Conservation (phyloP, 441 rosid genomes). For the Pelargonium cotyledonis region DNA sequence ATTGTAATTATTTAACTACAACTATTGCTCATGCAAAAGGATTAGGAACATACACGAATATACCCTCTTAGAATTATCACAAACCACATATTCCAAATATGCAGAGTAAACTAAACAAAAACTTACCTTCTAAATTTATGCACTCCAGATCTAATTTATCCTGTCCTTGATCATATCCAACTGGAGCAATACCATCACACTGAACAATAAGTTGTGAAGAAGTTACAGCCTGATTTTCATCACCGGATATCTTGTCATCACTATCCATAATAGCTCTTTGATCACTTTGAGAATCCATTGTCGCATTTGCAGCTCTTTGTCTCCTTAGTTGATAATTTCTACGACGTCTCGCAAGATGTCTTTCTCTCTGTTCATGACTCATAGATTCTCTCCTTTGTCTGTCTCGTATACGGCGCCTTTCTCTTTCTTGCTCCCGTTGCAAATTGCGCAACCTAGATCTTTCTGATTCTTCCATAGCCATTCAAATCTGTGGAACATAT, state of each 20-base stretch:
- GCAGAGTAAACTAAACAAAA: background rate
- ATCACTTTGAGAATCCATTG: constrained; percentile 34
- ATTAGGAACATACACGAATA: background rate
- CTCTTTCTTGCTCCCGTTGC: constrained; percentile 75
- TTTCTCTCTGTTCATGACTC: constrained; percentile 81
- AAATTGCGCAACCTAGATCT: constrained; percentile 14
- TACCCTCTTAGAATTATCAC: background rate
- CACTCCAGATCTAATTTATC: constrained; percentile 23
- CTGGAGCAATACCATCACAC: constrained; percentile 15
- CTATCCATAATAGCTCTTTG: constrained; percentile 17
- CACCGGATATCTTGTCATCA: constrained; percentile 17
- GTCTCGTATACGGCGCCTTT: constrained; percentile 71
- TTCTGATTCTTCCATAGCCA: constrained; percentile 8
- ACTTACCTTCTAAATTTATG: constrained; percentile 35
- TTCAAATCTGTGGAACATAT: background rate
- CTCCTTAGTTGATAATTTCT: constrained; percentile 73
- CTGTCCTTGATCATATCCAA: constrained; percentile 23
- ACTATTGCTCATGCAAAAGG: background rate
- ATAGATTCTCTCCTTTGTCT: constrained; percentile 82
- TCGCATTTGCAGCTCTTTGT: constrained; percentile 49
- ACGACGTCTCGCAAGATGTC: constrained; percentile 85
- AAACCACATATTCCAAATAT: background rate
- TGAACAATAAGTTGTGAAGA: constrained; percentile 24
- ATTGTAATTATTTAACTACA: background rate
- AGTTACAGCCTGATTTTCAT: constrained; percentile 21